These are phyloP conservation scores for Wickerhamiella slavikovae DNA, from an alignment of 805 yeast genomes.

Conservation along the genomic window DNA sequence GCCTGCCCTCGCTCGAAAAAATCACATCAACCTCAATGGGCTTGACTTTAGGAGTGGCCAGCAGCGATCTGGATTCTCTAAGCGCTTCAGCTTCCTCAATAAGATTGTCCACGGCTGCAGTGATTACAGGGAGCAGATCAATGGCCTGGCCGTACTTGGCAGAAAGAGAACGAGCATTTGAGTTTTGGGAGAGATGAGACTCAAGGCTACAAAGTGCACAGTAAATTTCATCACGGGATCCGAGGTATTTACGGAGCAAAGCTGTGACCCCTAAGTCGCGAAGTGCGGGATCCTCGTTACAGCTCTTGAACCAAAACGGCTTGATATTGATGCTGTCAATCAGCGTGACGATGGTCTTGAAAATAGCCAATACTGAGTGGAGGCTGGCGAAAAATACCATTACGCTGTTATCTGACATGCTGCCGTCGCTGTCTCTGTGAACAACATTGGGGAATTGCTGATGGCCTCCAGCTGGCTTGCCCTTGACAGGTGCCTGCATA, in stretches of 20 bases:
- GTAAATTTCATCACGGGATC: neutral
- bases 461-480: too few relatives aligned
- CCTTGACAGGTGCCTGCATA: too few relatives aligned
- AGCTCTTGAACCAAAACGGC: neutral
- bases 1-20: conserved; percentile 46
- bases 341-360: neutral
- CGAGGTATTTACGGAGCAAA: neutral
- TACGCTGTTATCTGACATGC: too few relatives aligned
- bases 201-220: neutral
- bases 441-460: too few relatives aligned
- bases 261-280: too few relatives aligned
- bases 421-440: too few relatives aligned
- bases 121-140: neutral
- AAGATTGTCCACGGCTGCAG: neutral
- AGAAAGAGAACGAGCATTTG: neutral
- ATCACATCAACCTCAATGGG: conserved; percentile 14
- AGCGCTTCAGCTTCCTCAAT: neutral
- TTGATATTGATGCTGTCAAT: neutral
- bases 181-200: neutral
- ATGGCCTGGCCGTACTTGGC: neutral
- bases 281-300: neutral
- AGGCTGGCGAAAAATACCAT: neutral
- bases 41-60: neutral
- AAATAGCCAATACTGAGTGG: neutral
- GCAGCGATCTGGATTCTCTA: neutral